These are phyloP conservation scores for Camelina hispida DNA, from an alignment of 345 rosid genomes.

Conservation along the genomic window DNA sequence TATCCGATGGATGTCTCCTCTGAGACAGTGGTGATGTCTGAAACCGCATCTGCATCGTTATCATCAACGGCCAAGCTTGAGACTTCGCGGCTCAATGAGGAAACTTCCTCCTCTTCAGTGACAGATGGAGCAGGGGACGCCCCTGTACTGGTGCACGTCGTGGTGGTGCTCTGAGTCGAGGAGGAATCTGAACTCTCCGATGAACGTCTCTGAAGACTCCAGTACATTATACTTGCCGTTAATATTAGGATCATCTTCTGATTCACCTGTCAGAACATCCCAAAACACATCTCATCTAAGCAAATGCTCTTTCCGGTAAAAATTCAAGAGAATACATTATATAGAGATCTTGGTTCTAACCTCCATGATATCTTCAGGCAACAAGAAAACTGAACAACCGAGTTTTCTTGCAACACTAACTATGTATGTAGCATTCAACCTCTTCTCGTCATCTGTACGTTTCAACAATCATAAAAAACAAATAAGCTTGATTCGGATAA, in stretches of 20 bases:
- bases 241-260: conserved; percentile 90
- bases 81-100: conserved; percentile 65
- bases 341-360: conserved; percentile 44
- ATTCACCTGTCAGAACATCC: conserved; percentile 67
- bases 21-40: conserved; percentile 59
- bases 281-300: conserved; percentile 26
- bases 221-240: conserved; percentile 92
- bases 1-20: conserved; percentile 49
- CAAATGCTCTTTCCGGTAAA: neutral
- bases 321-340: neutral
- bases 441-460: conserved; percentile 78
- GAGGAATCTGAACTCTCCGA: conserved; percentile 60
- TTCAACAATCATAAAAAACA: conserved; percentile 8
- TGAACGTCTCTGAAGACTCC: conserved; percentile 75
- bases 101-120: conserved; percentile 71
- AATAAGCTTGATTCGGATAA: conserved; percentile 6
- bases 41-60: conserved; percentile 54
- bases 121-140: conserved; percentile 77
- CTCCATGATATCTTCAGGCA: conserved; percentile 98
- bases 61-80: conserved; percentile 58
- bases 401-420: conserved; percentile 95
- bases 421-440: conserved; percentile 92
- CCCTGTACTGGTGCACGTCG: conserved; percentile 49
- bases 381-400: conserved; percentile 94
- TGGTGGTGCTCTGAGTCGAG: conserved; percentile 51